These are phyloP conservation scores for Zygnema cylindricum DNA, from an alignment of 139 green algal species.

Conservation along the genomic window DNA sequence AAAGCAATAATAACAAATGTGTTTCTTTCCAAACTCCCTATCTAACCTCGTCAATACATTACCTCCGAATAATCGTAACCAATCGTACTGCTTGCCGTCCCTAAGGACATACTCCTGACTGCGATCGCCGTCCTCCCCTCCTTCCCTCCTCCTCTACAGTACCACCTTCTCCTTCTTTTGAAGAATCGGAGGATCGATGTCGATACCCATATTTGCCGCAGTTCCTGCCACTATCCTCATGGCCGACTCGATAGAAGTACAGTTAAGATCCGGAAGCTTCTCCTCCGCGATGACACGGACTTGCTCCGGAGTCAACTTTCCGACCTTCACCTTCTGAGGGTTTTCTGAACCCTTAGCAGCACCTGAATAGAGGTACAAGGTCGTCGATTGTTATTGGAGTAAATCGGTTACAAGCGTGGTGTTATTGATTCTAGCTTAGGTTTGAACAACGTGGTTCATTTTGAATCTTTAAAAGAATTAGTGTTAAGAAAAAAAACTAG, in stretches of 20 bases:
- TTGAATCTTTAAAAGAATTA: too few relatives aligned
- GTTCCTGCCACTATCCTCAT: slow-evolving; percentile 92
- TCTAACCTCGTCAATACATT: too few relatives aligned
- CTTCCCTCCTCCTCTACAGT: neutral
- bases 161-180: slow-evolving; percentile 56
- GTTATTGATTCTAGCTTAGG: too few relatives aligned
- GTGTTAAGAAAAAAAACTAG: too few relatives aligned
- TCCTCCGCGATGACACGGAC: slow-evolving; percentile 92
- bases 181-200: slow-evolving; percentile 48
- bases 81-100: too few relatives aligned
- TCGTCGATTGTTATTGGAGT: too few relatives aligned
- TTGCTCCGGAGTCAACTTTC: slow-evolving; percentile 88
- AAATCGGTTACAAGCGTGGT: too few relatives aligned
- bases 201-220: slow-evolving; percentile 95
- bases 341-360: slow-evolving; percentile 82
- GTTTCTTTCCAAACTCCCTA: too few relatives aligned
- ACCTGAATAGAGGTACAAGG: slow-evolving; percentile 64
- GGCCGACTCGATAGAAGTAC: slow-evolving; percentile 84
- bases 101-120: neutral
- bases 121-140: neutral
- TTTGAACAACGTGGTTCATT: too few relatives aligned
- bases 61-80: too few relatives aligned
- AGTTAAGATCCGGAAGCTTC: slow-evolving; percentile 98
- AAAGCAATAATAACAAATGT: too few relatives aligned
- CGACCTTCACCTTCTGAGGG: slow-evolving; percentile 81